A percentile compares a stretch with the other conserved stretches of the same genome.
Conservation (phyloP, 352 stramenopile species). For the Pythium vanterpoolii region DNA sequence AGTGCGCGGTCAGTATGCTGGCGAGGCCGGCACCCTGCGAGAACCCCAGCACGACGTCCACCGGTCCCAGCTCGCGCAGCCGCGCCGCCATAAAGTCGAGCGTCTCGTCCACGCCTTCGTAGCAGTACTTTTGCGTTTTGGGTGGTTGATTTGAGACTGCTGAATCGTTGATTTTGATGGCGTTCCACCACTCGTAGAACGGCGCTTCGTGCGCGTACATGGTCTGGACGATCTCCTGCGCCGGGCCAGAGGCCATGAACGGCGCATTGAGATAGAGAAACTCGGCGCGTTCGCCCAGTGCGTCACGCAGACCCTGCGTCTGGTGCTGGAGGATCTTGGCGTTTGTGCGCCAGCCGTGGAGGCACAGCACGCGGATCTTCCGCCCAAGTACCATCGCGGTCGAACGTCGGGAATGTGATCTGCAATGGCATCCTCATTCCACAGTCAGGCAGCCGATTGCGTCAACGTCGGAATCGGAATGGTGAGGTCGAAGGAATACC, state of each 20-base stretch:
- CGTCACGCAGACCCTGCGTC: conserved; percentile 48
- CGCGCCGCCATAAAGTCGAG: conserved; percentile 51
- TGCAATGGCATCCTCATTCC: background rate
- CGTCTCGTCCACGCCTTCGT: conserved; percentile 64
- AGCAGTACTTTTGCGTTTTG: conserved; percentile 33
- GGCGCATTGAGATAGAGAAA: conserved; percentile 67
- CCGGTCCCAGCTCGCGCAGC: conserved; percentile 40
- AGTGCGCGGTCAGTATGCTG: conserved; percentile 68
- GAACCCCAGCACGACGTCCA: conserved; percentile 74
- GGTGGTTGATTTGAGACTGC: conserved; percentile 10
- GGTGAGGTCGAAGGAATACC: background rate
- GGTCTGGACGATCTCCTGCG: conserved; percentile 53
- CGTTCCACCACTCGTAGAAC: conserved; percentile 84
- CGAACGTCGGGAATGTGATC: background rate
- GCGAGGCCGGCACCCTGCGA: conserved; percentile 60
- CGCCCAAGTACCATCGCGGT: conserved; percentile 7
- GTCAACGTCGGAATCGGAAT: background rate
- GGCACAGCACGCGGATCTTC: conserved; percentile 68
- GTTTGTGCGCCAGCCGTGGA: conserved; percentile 81
- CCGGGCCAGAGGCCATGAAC: conserved; percentile 50
- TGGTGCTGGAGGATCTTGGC: conserved; percentile 55
- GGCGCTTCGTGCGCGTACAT: conserved; percentile 52
- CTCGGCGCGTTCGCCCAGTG: conserved; percentile 51
- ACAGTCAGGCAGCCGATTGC: background rate
- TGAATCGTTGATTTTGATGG: conserved; percentile 33